Percentiles rank a stretch among this genome's conserved stretches.
Evolutionary conservation across 179 eudicot species (phyloP).

Genomic region (Silene vulgaris): DNA sequence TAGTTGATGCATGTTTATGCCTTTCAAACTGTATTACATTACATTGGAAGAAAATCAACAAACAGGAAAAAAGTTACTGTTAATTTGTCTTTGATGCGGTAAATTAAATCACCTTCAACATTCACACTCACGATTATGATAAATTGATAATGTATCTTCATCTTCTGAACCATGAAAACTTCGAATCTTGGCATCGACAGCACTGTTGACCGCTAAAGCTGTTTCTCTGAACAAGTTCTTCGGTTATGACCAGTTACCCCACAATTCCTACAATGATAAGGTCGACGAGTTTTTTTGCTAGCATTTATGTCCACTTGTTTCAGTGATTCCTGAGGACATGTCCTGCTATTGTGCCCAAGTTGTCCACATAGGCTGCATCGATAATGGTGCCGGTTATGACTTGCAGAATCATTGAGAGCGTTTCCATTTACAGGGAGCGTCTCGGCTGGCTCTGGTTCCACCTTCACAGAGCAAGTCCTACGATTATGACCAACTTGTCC

Average conservation of each 20-base stretch:
- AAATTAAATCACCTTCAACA: constrained; percentile 17
- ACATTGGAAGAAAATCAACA: not conserved
- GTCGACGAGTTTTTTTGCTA: constrained; percentile 10
- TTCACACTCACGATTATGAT: not conserved
- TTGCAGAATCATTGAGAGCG: constrained; percentile 4
- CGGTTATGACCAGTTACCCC: constrained; percentile 58
- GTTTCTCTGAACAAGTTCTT: constrained; percentile 38
- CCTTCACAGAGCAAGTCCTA: constrained; percentile 51
- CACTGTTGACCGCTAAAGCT: not conserved
- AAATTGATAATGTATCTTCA: not conserved
- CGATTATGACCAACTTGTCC: constrained; percentile 59
- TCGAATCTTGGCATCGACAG: not conserved
- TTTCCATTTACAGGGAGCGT: not conserved
- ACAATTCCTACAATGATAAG: constrained; percentile 45
- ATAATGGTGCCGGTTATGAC: constrained; percentile 11
- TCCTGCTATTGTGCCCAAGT: constrained; percentile 28
- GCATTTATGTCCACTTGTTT: not conserved
- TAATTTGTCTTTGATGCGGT: constrained; percentile 11
- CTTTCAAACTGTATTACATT: not conserved
- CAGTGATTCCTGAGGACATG: constrained; percentile 13
- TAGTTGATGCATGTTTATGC: constrained; percentile 1
- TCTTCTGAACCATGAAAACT: not conserved
- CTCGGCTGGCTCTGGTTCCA: not conserved
- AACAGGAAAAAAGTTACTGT: not conserved
- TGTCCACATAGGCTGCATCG: constrained; percentile 25